Evolutionary conservation across 2,329 filamentous ascomycete genomes (phyloP).

Genomic region (Alternaria consortialis): DNA sequence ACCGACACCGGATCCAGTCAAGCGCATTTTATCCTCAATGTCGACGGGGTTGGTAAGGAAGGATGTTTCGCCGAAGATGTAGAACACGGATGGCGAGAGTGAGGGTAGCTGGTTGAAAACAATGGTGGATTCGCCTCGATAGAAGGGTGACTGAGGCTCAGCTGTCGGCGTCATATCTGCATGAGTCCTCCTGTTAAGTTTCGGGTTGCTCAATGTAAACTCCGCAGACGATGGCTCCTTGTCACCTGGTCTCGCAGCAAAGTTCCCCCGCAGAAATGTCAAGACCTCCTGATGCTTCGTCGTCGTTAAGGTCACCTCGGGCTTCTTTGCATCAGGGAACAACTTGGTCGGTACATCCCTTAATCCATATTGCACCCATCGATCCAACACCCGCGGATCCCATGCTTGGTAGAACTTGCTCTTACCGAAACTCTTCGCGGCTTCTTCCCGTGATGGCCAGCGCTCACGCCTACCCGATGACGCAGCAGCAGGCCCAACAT

Average conservation of each 20-base stretch:
- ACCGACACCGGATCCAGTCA: conserved; percentile 71
- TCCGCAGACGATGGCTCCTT: conserved; percentile 55
- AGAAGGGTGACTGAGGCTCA: conserved; percentile 63
- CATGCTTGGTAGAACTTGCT: conserved; percentile 82
- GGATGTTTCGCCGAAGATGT: conserved; percentile 66
- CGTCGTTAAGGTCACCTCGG: conserved; percentile 76
- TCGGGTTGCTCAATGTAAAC: conserved; percentile 37
- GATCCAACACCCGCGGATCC: conserved; percentile 81
- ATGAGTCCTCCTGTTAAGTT: conserved; percentile 53
- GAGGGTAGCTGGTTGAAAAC: conserved; percentile 67
- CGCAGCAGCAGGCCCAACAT: conserved; percentile 60
- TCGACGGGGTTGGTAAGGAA: conserved; percentile 62
- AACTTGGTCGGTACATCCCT: conserved; percentile 73
- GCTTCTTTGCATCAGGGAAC: conserved; percentile 57
- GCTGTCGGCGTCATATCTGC: conserved; percentile 51
- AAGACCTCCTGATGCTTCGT: conserved; percentile 89
- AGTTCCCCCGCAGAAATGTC: conserved; percentile 74
- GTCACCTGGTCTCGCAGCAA: conserved; percentile 54
- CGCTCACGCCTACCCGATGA: conserved; percentile 78
- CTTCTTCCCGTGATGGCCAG: conserved; percentile 80
- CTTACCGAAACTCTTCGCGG: conserved; percentile 70
- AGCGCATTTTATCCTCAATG: conserved; percentile 66
- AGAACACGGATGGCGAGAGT: conserved; percentile 72
- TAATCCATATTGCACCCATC: conserved; percentile 78
- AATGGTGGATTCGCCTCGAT: conserved; percentile 69